A percentile compares a stretch with the other conserved stretches of the same genome.
These are phyloP conservation scores for Lagenidium giganteum DNA, from an alignment of 352 stramenopile genomes.

Conservation along the genomic window DNA sequence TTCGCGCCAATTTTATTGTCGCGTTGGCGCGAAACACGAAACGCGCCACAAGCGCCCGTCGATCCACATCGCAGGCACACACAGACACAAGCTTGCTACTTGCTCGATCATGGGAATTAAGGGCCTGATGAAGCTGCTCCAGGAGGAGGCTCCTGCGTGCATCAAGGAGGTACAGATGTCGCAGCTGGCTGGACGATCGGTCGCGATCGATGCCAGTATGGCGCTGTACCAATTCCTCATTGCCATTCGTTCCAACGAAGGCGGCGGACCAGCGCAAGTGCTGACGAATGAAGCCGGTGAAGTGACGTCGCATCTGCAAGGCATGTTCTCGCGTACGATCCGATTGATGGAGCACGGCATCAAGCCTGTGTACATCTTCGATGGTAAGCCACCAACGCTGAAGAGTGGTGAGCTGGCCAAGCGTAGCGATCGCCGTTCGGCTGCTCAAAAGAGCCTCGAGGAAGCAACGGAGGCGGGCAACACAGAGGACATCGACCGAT, in stretches of 20 bases:
- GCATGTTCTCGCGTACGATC: slow-evolving; percentile 99
- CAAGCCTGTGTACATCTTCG: slow-evolving; percentile 99
- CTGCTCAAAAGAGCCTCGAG: slow-evolving; percentile 84
- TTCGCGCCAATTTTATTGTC: no score
- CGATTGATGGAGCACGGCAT: slow-evolving; percentile 97
- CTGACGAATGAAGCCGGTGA: slow-evolving; percentile 98
- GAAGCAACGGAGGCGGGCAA: slow-evolving; percentile 81
- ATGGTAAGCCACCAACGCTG: slow-evolving; percentile 97
- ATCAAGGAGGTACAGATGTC: slow-evolving; percentile 94
- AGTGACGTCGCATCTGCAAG: slow-evolving; percentile 88
- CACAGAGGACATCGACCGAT: slow-evolving; percentile 91
- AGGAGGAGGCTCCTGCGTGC: slow-evolving; percentile 95
- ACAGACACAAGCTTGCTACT: no score
- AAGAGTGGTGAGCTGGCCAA: slow-evolving; percentile 97
- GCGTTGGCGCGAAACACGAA: no score
- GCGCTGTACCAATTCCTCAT: slow-evolving; percentile 99
- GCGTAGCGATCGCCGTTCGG: slow-evolving; percentile 85
- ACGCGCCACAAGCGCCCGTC: no score
- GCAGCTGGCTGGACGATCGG: slow-evolving; percentile 92
- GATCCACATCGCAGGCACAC: no score
- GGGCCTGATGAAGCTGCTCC: slow-evolving; percentile 97
- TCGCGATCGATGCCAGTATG: slow-evolving; percentile 99
- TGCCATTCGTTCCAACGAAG: slow-evolving; percentile 81
- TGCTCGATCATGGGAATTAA: slow-evolving; percentile 99
- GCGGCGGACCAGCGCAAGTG: slow-evolving; percentile 83